Percentiles rank a stretch among this genome's conserved stretches.
Conservation (phyloP, 768 basidiomycete genomes). For the Cystofilobasidium bisporidii region DNA sequence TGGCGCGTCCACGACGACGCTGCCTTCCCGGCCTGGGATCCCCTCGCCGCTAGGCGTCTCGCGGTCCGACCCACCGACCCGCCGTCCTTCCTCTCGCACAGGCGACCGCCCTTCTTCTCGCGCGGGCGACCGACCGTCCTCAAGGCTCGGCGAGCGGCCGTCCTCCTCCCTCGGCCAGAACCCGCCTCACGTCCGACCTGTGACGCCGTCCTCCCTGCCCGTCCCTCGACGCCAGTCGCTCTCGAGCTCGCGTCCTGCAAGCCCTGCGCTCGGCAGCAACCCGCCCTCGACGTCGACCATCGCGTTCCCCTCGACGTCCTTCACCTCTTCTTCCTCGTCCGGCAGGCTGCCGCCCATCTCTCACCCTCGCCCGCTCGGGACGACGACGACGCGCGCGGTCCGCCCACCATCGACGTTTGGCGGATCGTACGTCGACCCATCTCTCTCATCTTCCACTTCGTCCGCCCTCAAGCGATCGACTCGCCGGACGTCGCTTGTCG, state of each 20-base stretch:
- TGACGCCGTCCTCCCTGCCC: constrained; percentile 4
- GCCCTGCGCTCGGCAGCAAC: background rate
- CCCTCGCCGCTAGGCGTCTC: background rate
- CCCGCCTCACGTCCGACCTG: background rate
- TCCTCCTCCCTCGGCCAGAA: background rate
- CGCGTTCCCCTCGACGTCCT: constrained; percentile 6
- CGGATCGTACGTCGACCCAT: background rate
- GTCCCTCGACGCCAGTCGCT: background rate
- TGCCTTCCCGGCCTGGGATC: background rate
- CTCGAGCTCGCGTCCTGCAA: background rate
- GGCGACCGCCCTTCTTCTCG: too few relatives aligned
- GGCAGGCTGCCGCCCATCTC: background rate
- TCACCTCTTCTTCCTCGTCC: background rate
- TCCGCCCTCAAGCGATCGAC: constrained; percentile 8
- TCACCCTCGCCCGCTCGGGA: background rate
- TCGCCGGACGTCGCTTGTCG: constrained; percentile 17
- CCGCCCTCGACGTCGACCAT: background rate
- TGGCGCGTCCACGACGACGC: background rate
- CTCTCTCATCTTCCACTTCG: background rate
- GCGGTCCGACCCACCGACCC: background rate
- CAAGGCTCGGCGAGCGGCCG: background rate
- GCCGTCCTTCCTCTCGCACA: too few relatives aligned
- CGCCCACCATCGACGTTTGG: background rate
- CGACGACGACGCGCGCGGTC: background rate
- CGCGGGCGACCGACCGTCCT: constrained; percentile 11